Conservation (phyloP, 768 basidiomycete genomes). For the Leccinum boreale region DNA sequence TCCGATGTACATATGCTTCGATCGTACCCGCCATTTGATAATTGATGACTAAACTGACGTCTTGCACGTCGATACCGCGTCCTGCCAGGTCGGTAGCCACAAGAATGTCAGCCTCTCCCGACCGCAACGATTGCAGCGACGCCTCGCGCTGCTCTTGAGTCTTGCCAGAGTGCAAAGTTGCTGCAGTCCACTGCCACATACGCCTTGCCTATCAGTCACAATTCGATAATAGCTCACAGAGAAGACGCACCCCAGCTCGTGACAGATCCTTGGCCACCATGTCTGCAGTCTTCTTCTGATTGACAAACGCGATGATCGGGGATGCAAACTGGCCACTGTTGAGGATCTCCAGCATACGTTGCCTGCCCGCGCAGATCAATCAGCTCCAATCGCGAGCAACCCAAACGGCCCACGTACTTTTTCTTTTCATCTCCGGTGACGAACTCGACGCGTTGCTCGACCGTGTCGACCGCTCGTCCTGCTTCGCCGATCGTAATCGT, state of each 20-base stretch:
- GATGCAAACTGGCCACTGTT: constrained; percentile 79
- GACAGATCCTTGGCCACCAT: constrained; percentile 95
- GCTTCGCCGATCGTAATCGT: constrained; percentile 98
- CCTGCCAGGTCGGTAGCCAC: constrained; percentile 98
- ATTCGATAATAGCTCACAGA: background rate
- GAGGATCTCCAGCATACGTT: constrained; percentile 86
- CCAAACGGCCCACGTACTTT: constrained; percentile 56
- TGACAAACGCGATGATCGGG: constrained; percentile 98
- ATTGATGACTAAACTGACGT: constrained; percentile 94
- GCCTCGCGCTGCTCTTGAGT: constrained; percentile 97
- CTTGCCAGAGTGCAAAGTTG: constrained; percentile 95
- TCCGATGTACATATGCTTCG: constrained; percentile 97
- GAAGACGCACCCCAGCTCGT: constrained; percentile 73
- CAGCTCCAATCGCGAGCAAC: background rate
- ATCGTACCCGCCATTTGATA: constrained; percentile 97
- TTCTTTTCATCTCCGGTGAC: constrained; percentile 93
- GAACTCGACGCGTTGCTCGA: constrained; percentile 95
- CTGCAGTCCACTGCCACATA: constrained; percentile 70
- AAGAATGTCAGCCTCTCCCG: constrained; percentile 81
- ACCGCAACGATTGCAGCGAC: constrained; percentile 80
- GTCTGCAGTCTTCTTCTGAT: constrained; percentile 99
- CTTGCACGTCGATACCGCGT: constrained; percentile 97
- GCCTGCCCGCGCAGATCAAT: constrained; percentile 41
- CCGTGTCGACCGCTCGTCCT: constrained; percentile 96
- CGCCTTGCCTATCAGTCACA: background rate